Conservation (phyloP, 164 flowering plant species). For the Pachysandra terminalis region DNA sequence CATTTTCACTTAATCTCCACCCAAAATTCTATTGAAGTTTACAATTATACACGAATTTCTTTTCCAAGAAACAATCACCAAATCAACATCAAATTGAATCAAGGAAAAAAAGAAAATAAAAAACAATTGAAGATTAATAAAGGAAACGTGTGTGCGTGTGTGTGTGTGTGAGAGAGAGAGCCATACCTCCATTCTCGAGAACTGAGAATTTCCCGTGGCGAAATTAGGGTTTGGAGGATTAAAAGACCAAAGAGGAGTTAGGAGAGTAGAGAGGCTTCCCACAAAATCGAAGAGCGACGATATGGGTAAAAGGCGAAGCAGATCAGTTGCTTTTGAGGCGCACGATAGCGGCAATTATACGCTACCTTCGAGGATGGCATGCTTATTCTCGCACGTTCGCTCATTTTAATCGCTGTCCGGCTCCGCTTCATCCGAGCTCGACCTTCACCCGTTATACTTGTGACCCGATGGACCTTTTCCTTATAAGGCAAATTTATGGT, state of each 20-base stretch:
- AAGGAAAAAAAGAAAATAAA: background rate
- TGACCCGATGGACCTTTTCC: no score
- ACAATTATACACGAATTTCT: background rate
- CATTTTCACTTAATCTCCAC: no score
- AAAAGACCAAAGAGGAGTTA: slow-evolving; percentile 2
- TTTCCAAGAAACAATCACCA: background rate
- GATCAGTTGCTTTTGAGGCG: slow-evolving; percentile 29
- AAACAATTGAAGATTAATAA: background rate
- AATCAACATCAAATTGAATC: background rate
- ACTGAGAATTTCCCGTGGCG: slow-evolving; percentile 38
- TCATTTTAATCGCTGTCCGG: background rate
- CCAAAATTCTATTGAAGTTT: no score
- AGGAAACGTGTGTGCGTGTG: background rate
- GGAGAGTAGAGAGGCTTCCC: slow-evolving; percentile 6
- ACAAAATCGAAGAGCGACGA: slow-evolving; percentile 11
- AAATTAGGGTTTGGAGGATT: slow-evolving; percentile 10
- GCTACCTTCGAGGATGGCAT: background rate
- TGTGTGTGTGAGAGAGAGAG: background rate
- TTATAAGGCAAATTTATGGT: no score
- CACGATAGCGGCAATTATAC: slow-evolving; percentile 28
- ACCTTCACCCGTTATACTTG: no score
- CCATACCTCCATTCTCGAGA: slow-evolving; percentile 45
- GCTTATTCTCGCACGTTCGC: background rate
- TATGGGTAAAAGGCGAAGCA: slow-evolving; percentile 19
- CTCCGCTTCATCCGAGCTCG: background rate